These are phyloP conservation scores for Purpureocillium lavendulum DNA, from an alignment of 2,329 filamentous ascomycete species.

Conservation along the genomic window DNA sequence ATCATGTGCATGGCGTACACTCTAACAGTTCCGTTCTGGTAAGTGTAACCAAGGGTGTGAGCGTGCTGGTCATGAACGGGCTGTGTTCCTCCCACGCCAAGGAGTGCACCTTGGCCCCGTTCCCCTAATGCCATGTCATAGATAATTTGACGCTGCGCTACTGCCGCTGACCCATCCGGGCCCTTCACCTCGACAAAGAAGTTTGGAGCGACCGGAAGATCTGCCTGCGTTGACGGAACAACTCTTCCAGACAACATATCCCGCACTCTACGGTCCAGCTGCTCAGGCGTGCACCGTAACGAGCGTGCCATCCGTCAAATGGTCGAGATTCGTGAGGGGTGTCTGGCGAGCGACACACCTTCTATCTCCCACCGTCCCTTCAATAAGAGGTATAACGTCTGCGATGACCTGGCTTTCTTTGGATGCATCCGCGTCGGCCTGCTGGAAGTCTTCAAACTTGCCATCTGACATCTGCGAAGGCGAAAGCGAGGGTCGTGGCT, in stretches of 20 bases:
- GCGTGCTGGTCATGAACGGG: constrained; percentile 26
- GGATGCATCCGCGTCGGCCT: not conserved
- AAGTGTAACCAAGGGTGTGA: constrained; percentile 23
- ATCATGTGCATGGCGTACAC: constrained; percentile 23
- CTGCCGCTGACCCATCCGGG: constrained; percentile 15
- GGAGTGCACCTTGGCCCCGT: constrained; percentile 24
- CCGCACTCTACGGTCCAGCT: constrained; percentile 16
- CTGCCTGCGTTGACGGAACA: constrained; percentile 21
- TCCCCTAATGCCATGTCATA: constrained; percentile 26
- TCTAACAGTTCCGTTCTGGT: constrained; percentile 23
- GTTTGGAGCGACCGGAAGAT: constrained; percentile 25
- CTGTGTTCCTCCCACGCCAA: constrained; percentile 19
- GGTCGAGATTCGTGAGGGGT: constrained; percentile 24
- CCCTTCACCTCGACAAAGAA: constrained; percentile 30
- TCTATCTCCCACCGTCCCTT: constrained; percentile 12
- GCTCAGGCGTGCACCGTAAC: constrained; percentile 19
- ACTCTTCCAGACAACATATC: constrained; percentile 16
- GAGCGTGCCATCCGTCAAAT: constrained; percentile 24
- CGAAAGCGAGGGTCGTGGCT: not conserved
- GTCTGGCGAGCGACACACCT: constrained; percentile 16
- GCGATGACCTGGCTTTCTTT: not conserved
- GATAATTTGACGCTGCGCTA: constrained; percentile 20
- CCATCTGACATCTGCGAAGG: not conserved
- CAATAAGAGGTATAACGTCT: constrained; percentile 22
- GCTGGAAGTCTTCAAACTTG: not conserved